A percentile compares a stretch with the other conserved stretches of the same genome.
Evolutionary conservation across 805 yeast species (phyloP).

Genomic region (Ogataea salicorniae): DNA sequence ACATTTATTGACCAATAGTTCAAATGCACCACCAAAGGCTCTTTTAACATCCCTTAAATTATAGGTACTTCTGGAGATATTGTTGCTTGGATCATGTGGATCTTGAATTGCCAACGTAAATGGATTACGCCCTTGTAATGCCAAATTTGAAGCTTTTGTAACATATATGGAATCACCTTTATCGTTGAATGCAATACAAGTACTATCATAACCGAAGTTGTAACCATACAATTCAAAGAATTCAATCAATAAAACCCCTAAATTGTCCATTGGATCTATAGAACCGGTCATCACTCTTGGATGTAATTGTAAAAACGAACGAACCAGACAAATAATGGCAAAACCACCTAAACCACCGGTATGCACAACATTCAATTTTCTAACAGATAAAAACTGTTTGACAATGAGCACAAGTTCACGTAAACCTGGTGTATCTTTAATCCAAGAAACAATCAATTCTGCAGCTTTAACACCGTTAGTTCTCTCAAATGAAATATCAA

Average conservation of each 20-base stretch:
- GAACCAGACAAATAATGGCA: slow-evolving; percentile 82
- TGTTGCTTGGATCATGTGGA: slow-evolving; percentile 80
- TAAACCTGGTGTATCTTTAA: slow-evolving; percentile 65
- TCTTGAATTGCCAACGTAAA: slow-evolving; percentile 79
- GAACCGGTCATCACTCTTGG: slow-evolving; percentile 67
- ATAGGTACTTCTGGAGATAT: slow-evolving; percentile 80
- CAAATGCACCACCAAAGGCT: slow-evolving; percentile 87
- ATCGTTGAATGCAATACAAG: slow-evolving; percentile 60
- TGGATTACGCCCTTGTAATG: slow-evolving; percentile 42
- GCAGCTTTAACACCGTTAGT: slow-evolving; percentile 82
- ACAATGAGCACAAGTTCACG: slow-evolving; percentile 77
- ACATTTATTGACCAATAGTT: slow-evolving; percentile 66
- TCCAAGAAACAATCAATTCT: slow-evolving; percentile 69
- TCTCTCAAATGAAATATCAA: slow-evolving; percentile 88
- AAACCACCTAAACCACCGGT: slow-evolving; percentile 95
- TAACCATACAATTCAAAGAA: slow-evolving; percentile 90
- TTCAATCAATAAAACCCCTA: slow-evolving; percentile 84
- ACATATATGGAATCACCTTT: slow-evolving; percentile 55
- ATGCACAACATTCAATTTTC: slow-evolving; percentile 80
- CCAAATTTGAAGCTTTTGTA: slow-evolving; percentile 40
- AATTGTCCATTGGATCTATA: slow-evolving; percentile 63
- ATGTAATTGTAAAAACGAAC: slow-evolving; percentile 72
- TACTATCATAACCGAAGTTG: slow-evolving; percentile 78
- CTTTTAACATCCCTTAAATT: slow-evolving; percentile 74
- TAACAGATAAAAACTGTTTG: slow-evolving; percentile 76